Percentiles rank a stretch among this genome's conserved stretches.
Evolutionary conservation across 2,329 filamentous ascomycete genomes (phyloP).

Genomic region (Aspergillus arachidicola): DNA sequence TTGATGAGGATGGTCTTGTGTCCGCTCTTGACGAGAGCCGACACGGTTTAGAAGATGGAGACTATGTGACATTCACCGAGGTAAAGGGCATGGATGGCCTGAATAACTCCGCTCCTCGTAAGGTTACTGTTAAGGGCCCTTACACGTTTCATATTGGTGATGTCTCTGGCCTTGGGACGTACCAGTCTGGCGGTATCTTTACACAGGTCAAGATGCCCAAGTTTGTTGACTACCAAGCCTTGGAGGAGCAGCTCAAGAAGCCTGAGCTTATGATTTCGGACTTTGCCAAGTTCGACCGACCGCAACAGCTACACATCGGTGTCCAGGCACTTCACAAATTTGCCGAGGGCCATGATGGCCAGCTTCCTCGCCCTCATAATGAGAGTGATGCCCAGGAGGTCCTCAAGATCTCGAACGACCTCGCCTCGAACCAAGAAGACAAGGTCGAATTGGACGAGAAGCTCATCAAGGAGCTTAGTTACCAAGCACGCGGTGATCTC

Average conservation of each 20-base stretch:
- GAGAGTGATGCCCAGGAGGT: slow-evolving; percentile 80
- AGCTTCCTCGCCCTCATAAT: slow-evolving; percentile 80
- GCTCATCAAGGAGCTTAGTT: slow-evolving; percentile 87
- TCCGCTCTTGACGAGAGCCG: slow-evolving; percentile 92
- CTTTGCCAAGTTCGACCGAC: slow-evolving; percentile 96
- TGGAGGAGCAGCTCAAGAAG: slow-evolving; percentile 76
- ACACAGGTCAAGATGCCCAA: slow-evolving; percentile 99
- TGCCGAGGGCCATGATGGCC: slow-evolving; percentile 68
- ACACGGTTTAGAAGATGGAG: slow-evolving; percentile 93
- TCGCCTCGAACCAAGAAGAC: slow-evolving; percentile 68
- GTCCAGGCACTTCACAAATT: slow-evolving; percentile 92
- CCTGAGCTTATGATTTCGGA: slow-evolving; percentile 91
- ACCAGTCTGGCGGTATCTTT: slow-evolving; percentile 85
- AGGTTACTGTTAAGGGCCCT: slow-evolving; percentile 90
- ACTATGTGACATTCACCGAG: slow-evolving; percentile 94
- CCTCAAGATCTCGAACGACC: slow-evolving; percentile 71
- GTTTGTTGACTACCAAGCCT: slow-evolving; percentile 81
- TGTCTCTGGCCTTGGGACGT: slow-evolving; percentile 82
- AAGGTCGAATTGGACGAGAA: slow-evolving; percentile 88
- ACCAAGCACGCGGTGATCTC: slow-evolving; percentile 88
- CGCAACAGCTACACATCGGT: slow-evolving; percentile 85
- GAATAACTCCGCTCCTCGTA: slow-evolving; percentile 81
- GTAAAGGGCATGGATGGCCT: slow-evolving; percentile 87
- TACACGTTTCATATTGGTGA: slow-evolving; percentile 98
- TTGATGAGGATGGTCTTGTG: slow-evolving; percentile 86